Evolutionary conservation across 75 land plant genomes (phyloP), one percentile per base, ranked within the genome.

Genomic region (Pinus tabuliformis): DNA sequence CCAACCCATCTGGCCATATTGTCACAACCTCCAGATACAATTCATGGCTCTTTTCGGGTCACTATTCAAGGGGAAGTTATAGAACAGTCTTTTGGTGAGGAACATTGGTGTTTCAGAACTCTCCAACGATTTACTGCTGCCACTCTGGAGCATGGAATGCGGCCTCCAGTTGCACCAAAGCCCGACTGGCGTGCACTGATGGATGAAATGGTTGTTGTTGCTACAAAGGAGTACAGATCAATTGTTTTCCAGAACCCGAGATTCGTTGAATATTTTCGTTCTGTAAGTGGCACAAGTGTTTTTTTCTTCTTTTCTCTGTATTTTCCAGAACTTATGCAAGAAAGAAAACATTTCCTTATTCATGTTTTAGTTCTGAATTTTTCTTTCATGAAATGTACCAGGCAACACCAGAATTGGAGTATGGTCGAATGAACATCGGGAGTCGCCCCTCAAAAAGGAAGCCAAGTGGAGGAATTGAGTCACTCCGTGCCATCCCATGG

Each of bases 1-100:
- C 98, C 98, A 28, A 95, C 96, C 12, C 96, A 93, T 91, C 93
- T 95, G 52, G 98, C 98, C 79, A 95, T 95, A 70, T 80, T 93
- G 72, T 95, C 98, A 78, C 98, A 95, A 78, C 98, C 98, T 14
- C 98, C 91, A 7, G 98, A 93, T 26, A 93, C 98, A 21, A 89
- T 93, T 57, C 80, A 93, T 73, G 98, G 98, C 5, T 93, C 98
- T 15, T 82, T 95, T 24, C 86, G 98, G 59, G 98, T 95, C 45
- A 95, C 98, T 5, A 86, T 93, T 72, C 98, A 95, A 86, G 98
- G 98, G 72, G 98, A 95, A 79, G 96, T 94, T 37, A 94, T 94
- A 72, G 93, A 94, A 68, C 95, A 92, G 63, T 90, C 89, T 1
- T 94, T 94, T 80, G 97, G 97, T 14, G 97, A 94, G 82, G 97